Base-by-base conservation (phyloP, 1,284 basidiomycete genomes). In the Trichosporon sp. region DNA sequence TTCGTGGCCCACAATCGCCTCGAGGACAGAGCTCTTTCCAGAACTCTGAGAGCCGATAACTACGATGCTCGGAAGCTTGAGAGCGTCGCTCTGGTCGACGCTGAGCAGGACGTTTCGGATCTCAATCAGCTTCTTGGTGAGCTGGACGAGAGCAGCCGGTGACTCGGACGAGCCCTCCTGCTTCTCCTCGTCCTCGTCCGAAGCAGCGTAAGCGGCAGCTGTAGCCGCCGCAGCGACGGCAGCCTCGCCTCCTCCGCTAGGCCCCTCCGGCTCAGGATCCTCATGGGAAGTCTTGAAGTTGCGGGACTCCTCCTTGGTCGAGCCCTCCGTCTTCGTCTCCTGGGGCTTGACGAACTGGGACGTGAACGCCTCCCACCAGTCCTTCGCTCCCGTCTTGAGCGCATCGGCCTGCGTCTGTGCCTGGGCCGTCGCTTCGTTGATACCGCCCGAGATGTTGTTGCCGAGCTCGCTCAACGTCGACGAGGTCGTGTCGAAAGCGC, bases 21-120 rank as follows among this genome's bases (percentile, higher is more conserved):
- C 96, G 66, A 99, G 85, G 0, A 99, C 97, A 29, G 92, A 95
- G 77, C 93, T 96, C 86, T 99, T 99, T 4, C 96, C 96, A 3
- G 93, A 95, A 81, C 94, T 97, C 85, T 99, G 96, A 78, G 93
- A 96, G 13, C 96, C 96, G 73, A 99, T 93, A 64, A 99, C 97
- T 42, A 99, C 96, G 71, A 99, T 98, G 73, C 93, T 95, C 0
- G 96, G 96, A 13, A 99, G 85, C 74, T 95, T 96, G 76, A 99
- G 87, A 18, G 91, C 88, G 74, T 96, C 94, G 74, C 92, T 95
- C 83, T 98, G 94, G 82, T 98, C 97, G 68, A 98, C 95, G 74
- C 91, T 91, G 51, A 98, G 87, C 53, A 99, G 86, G 86, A 99
- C 95, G 71, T 88, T 91, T 70, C 97, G 86, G 75, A 99, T 97